Evolutionary conservation across 2,329 filamentous ascomycete genomes (phyloP).

Genomic region (Diaporthe capsici): DNA sequence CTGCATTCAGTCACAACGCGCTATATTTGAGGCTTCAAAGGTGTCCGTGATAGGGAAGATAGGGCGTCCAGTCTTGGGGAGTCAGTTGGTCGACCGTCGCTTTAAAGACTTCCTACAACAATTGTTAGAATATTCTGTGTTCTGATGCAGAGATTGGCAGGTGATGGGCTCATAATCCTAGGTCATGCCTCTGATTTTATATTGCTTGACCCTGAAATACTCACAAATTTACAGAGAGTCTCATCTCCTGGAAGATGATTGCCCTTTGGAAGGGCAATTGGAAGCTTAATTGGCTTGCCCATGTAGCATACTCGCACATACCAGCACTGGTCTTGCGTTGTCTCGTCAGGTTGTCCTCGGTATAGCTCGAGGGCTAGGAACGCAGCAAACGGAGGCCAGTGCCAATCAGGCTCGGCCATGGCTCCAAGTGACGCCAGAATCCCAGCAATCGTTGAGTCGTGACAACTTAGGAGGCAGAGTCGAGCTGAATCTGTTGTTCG

Average conservation of each 20-base stretch:
- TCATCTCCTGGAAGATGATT: background rate
- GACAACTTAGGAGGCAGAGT: background rate
- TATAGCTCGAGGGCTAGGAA: background rate
- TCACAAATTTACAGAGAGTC: background rate
- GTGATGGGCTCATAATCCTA: background rate
- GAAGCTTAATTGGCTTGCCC: background rate
- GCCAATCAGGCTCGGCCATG: background rate
- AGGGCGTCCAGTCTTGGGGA: background rate
- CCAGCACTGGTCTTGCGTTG: background rate
- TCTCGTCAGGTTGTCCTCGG: constrained; percentile 1
- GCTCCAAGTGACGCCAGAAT: background rate
- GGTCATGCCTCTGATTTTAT: background rate
- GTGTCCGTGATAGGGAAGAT: background rate
- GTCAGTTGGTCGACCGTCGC: background rate
- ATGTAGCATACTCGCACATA: constrained; percentile 5
- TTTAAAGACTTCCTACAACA: background rate
- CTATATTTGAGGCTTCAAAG: background rate
- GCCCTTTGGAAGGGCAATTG: background rate
- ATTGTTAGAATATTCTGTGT: background rate
- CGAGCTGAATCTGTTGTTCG: background rate
- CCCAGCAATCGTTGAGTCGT: background rate
- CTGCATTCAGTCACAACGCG: background rate
- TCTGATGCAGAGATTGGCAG: background rate
- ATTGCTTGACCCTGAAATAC: background rate
- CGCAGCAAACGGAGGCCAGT: background rate